Percentiles rank a stretch among this genome's conserved stretches.
Conservation (phyloP, 2,329 filamentous ascomycete species). For the Mariannaea sp. region DNA sequence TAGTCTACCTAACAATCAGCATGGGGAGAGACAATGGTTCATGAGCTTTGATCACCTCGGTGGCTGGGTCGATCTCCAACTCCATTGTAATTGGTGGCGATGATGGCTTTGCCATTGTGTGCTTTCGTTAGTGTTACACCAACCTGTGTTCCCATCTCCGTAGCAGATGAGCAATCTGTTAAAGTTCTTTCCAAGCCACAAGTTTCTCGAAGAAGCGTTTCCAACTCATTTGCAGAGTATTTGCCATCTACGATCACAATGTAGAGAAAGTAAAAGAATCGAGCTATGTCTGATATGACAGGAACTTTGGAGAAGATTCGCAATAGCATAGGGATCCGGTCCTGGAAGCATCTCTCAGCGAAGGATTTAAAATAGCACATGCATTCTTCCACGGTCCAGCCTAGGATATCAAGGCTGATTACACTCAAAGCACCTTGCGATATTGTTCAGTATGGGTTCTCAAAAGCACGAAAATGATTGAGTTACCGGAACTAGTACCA, state of each 20-base stretch:
- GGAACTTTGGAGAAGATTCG: slow-evolving; percentile 8
- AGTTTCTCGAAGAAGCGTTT: slow-evolving; percentile 11
- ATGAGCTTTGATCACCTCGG: neutral
- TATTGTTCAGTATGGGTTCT: neutral
- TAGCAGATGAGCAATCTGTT: slow-evolving; percentile 11
- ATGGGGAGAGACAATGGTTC: neutral
- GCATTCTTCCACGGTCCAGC: slow-evolving; percentile 25
- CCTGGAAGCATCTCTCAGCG: slow-evolving; percentile 9
- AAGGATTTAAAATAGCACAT: slow-evolving; percentile 20
- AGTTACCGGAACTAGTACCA: slow-evolving; percentile 27
- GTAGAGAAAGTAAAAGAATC: slow-evolving; percentile 7
- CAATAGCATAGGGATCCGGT: neutral
- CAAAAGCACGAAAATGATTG: neutral
- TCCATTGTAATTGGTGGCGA: slow-evolving; percentile 27
- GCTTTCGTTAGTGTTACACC: slow-evolving; percentile 23
- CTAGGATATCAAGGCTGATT: slow-evolving; percentile 19
- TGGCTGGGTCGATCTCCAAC: slow-evolving; percentile 1
- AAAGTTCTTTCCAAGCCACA: slow-evolving; percentile 9
- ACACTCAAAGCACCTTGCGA: slow-evolving; percentile 21
- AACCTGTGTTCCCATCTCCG: slow-evolving; percentile 17
- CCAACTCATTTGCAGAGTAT: slow-evolving; percentile 12
- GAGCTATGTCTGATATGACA: slow-evolving; percentile 4
- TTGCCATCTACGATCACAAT: slow-evolving; percentile 17
- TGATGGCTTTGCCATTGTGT: slow-evolving; percentile 13
- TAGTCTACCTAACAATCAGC: slow-evolving; percentile 18